These are phyloP conservation scores for Xylaria cubensis DNA, from an alignment of 495 filamentous ascomycete species.

Conservation along the genomic window DNA sequence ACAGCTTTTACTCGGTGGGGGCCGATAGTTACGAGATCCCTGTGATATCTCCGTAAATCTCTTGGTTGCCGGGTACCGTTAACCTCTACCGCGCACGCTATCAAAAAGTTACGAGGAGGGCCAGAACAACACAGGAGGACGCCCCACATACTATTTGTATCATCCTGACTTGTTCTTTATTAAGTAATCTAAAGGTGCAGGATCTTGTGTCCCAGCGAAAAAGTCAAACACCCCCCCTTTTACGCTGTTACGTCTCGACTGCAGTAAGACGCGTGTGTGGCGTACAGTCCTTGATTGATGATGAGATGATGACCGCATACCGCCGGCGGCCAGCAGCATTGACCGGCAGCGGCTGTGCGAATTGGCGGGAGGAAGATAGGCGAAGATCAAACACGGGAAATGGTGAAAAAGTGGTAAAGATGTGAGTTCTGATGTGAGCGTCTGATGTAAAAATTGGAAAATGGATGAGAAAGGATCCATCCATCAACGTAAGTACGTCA, in stretches of 20 bases:
- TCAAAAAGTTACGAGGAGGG: neutral
- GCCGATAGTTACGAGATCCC: neutral
- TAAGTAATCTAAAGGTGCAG: conserved; percentile 7
- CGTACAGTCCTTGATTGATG: neutral
- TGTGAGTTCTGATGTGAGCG: neutral
- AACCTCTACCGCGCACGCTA: neutral
- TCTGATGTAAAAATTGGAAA: neutral
- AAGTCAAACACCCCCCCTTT: neutral
- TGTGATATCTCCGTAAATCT: neutral
- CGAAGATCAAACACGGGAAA: conserved; percentile 15
- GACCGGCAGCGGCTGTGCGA: neutral
- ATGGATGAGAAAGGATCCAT: conserved; percentile 1
- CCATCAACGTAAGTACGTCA: neutral
- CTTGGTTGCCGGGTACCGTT: neutral
- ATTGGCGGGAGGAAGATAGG: neutral
- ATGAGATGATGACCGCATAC: conserved; percentile 10
- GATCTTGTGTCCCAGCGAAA: neutral
- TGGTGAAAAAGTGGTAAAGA: conserved; percentile 7
- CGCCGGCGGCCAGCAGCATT: neutral
- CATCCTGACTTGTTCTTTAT: conserved; percentile 7
- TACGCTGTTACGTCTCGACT: neutral
- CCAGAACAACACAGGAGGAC: neutral
- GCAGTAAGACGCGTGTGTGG: neutral
- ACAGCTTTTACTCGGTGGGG: neutral
- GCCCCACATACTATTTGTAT: neutral